A percentile compares a stretch with the other conserved stretches of the same genome.
Evolutionary conservation across 192 early-diverging fungal species (phyloP).

Genomic region (Coemansia sp.): DNA sequence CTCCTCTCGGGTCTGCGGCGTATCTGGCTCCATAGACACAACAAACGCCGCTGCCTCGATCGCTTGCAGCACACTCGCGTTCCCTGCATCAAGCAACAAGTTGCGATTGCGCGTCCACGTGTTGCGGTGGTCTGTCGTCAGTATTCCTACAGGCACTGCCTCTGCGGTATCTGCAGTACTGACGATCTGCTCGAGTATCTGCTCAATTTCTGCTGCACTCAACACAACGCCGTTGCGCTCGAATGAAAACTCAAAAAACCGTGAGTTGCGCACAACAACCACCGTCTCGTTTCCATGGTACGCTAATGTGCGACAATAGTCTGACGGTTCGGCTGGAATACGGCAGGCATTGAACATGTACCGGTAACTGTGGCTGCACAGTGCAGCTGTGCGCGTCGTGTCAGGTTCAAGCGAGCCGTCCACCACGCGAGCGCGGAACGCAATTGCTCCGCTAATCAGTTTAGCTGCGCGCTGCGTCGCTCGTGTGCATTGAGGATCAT

Average conservation of each 20-base stretch:
- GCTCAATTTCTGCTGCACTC: slow-evolving; percentile 76
- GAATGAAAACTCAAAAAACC: slow-evolving; percentile 80
- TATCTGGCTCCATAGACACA: slow-evolving; percentile 83
- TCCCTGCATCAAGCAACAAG: slow-evolving; percentile 60
- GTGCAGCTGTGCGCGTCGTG: slow-evolving; percentile 64
- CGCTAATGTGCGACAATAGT: slow-evolving; percentile 70
- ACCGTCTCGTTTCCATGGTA: slow-evolving; percentile 76
- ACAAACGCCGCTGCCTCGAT: slow-evolving; percentile 92
- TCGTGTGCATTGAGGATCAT: slow-evolving; percentile 75
- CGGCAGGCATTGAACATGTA: slow-evolving; percentile 97
- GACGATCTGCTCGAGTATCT: slow-evolving; percentile 69
- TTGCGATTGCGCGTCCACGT: slow-evolving; percentile 82
- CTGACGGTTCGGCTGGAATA: slow-evolving; percentile 83
- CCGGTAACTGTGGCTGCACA: slow-evolving; percentile 90
- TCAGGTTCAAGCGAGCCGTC: slow-evolving; percentile 81
- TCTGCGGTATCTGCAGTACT: slow-evolving; percentile 61
- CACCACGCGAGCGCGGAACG: slow-evolving; percentile 77
- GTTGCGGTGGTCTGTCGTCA: slow-evolving; percentile 92
- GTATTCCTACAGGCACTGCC: slow-evolving; percentile 75
- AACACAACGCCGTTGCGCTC: slow-evolving; percentile 59
- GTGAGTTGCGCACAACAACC: slow-evolving; percentile 82
- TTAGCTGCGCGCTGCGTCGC: slow-evolving; percentile 86
- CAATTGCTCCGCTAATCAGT: slow-evolving; percentile 78
- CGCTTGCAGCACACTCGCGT: slow-evolving; percentile 72
- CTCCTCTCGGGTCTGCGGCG: slow-evolving; percentile 88